phyloP scores from a whole-genome alignment of 352 stramenopile species.

The Phytophthora pluvialis region DNA sequence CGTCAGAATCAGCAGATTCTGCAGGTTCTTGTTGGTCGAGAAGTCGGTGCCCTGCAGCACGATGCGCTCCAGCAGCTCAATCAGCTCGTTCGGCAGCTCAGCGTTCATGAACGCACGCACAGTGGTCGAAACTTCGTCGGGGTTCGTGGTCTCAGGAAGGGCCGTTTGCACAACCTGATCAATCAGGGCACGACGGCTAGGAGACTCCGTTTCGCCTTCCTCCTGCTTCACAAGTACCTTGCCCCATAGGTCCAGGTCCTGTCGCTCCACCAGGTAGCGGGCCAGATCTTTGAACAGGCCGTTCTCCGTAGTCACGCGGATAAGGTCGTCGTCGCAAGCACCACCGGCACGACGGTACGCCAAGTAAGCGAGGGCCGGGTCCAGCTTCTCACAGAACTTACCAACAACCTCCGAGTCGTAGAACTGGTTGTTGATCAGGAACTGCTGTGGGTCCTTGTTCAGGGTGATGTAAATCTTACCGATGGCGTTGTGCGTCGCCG shows the following conservation, averaged over 20 bases:
- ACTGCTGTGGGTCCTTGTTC: constrained; percentile 99
- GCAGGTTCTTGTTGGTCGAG: constrained; percentile 99
- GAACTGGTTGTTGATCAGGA: constrained; percentile 99
- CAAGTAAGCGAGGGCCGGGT: constrained; percentile 99
- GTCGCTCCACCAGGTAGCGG: constrained; percentile 98
- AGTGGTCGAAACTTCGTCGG: constrained; percentile 99
- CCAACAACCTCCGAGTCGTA: constrained; percentile 99
- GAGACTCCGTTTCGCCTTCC: constrained; percentile 92
- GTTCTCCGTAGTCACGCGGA: constrained; percentile 98
- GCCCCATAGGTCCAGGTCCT: constrained; percentile 99
- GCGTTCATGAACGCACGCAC: constrained; percentile 99
- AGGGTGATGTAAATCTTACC: constrained; percentile 99
- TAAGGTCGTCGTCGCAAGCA: constrained; percentile 99
- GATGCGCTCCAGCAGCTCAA: constrained; percentile 99
- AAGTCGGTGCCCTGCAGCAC: constrained; percentile 99
- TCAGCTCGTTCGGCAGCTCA: constrained; percentile 98
- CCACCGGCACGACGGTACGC: constrained; percentile 99
- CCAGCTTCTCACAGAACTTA: constrained; percentile 99
- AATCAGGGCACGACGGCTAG: constrained; percentile 96
- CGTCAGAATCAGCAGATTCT: constrained; percentile 99
- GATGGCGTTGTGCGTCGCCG: constrained; percentile 99
- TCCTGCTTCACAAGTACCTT: constrained; percentile 95
- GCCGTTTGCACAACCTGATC: constrained; percentile 99
- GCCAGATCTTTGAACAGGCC: constrained; percentile 99
- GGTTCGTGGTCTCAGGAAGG: constrained; percentile 98